Base-by-base conservation (phyloP, 495 filamentous ascomycete genomes). In the Penicillium samsonianum region DNA sequence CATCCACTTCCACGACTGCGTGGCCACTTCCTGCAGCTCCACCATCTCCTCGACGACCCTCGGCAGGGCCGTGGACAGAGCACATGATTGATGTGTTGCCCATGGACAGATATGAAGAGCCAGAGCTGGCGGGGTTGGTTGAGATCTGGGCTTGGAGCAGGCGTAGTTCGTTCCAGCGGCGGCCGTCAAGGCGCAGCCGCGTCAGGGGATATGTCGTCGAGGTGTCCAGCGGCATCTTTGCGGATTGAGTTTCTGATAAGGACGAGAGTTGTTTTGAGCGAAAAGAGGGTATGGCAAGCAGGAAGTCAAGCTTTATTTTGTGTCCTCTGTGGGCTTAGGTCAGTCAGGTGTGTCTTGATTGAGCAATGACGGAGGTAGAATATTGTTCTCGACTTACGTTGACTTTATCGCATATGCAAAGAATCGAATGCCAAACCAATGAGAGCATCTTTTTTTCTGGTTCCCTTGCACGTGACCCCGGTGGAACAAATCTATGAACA, bases 81-180 rank as follows among this genome's bases (percentile, higher is more conserved):
- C 94, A 98, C 74, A 98, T 88, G 57, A 98, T 87, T 67, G 95
- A 91, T 4, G 95, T 98, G 69, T 97, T 95, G 57, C 94, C 94
- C 87, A 96, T 94, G 65, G 94, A 89, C 22, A 98, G 80, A 72
- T 96, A 96, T 50, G 84, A 86, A 23, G 88, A 92, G 11, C 94
- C 94, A 51, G 96, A 94, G 30, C 92, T 90, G 54, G 91, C 85
- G 25, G 91, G 85, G 73, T 96, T 93, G 20, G 90, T 96, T 41
- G 86, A 89, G 69, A 98, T 91, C 73, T 95, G 90, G 37, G 89
- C 93, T 74, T 88, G 84, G 43, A 98, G 79, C 30, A 90, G 87
- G 26, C 94, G 91, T 41, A 98, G 86, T 73, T 99, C 94, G 76
- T 99, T 99, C 95, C 95, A 99, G 45, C 94, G 85, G 10, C 94